Conservation (phyloP, 306 rosid genomes). For the Ammopiptanthus mongolicus region DNA sequence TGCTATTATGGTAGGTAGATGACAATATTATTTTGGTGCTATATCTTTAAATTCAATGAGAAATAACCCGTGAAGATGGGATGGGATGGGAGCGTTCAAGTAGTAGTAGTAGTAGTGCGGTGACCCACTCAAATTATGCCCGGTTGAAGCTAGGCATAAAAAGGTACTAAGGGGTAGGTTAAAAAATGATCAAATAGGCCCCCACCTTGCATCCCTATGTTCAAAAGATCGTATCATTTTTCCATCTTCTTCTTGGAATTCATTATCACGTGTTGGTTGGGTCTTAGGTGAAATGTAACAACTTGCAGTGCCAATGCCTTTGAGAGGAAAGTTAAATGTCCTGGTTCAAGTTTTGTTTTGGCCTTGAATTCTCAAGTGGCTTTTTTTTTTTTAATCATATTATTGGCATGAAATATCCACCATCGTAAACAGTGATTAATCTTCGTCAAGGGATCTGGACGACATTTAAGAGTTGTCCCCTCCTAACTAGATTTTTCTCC, state of each 20-base stretch:
- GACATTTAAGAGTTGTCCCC: too few species aligned
- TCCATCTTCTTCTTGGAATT: slow-evolving; percentile 17
- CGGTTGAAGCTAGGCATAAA: slow-evolving; percentile 25
- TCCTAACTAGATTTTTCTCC: too few species aligned
- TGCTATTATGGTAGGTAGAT: slow-evolving; percentile 29
- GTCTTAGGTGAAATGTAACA: slow-evolving; percentile 38
- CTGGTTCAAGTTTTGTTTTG: background rate
- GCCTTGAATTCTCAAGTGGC: background rate
- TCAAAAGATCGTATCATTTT: slow-evolving; percentile 26
- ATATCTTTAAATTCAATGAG: slow-evolving; percentile 27
- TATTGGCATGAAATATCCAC: too few species aligned
- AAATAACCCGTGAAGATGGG: slow-evolving; percentile 46
- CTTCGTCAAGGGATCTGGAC: too few species aligned
- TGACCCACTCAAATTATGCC: slow-evolving; percentile 46
- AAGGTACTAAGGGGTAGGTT: slow-evolving; percentile 23
- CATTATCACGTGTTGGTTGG: slow-evolving; percentile 35
- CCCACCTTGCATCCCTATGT: slow-evolving; percentile 20
- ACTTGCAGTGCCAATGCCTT: slow-evolving; percentile 6
- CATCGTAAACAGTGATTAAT: too few species aligned
- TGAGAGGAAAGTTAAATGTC: slow-evolving; percentile 20
- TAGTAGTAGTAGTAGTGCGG: slow-evolving; percentile 15
- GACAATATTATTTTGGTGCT: slow-evolving; percentile 24
- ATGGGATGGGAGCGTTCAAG: slow-evolving; percentile 27
- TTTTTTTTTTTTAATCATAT: too few species aligned
- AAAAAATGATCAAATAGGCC: slow-evolving; percentile 11